Base-by-base conservation (phyloP, 176 grass and related monocot species). In the Oryza brachyantha region DNA sequence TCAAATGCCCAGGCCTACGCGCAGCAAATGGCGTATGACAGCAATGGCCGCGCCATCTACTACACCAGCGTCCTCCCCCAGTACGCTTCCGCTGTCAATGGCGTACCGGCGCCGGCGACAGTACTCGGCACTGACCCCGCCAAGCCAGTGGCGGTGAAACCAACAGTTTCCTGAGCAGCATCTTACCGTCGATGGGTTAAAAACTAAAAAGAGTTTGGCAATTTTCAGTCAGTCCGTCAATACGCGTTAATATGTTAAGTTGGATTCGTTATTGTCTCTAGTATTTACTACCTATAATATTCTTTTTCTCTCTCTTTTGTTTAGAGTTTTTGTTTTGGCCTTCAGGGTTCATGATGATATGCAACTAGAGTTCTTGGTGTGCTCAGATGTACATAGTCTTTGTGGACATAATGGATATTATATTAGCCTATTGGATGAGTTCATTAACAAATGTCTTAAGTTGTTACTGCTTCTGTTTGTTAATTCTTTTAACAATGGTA, bases 21-120 rank as follows among this genome's bases (percentile, higher is more conserved):
- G 5, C 42, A 78, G 7, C 90, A 92, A 8, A 77, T 94, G 28
- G 90, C 81, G 32, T 99, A 95, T 61, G 92, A 99, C 63, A 83
- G 85, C 86, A 72, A 85, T 14, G 92, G 96, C 50, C 92, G 88
- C 19, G 78, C 92, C 13, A 80, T 99, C 60, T 99, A 93, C 86
- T 99, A 95, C 81, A 90, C 96, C 45, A 83, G 88, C 70, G 64
- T 89, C 28, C 50, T 93, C 40, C 96, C 96, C 1, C 79, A 90
- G 62, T 94, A 88, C 22, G 66, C 78, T 8, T 84, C 92, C 13
- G 78, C 75, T 29, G 85, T 83, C 71, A 88, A 72, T 50, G 77
- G 88, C 69, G 68, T 80, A 78, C 88, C 81, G 3, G 42, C 88
- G 0, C 13, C 83, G 5, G 59, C 79, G 0, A 42, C 74, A 0